These are phyloP conservation scores for Trichoderma asperelloides DNA, from an alignment of 495 filamentous ascomycete genomes.

Conservation along the genomic window DNA sequence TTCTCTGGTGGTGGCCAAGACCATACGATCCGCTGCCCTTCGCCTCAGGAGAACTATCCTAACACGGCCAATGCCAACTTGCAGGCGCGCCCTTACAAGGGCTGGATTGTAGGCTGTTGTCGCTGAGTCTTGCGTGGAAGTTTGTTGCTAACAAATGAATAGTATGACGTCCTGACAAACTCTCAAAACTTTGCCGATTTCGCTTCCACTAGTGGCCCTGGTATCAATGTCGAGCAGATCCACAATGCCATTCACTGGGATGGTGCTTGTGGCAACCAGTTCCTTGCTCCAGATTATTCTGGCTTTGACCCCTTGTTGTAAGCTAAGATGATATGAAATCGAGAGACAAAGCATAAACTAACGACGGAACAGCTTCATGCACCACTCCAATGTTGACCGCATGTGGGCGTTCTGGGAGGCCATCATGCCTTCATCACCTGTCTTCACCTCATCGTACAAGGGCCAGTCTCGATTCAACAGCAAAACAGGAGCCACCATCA, in stretches of 20 bases:
- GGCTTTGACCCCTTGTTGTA: conserved; percentile 11
- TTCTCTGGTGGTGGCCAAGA: background rate
- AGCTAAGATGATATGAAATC: background rate
- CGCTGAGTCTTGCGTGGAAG: background rate
- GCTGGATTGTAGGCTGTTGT: background rate
- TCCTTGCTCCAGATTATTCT: background rate
- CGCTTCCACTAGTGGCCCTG: conserved; percentile 1
- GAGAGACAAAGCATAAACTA: background rate
- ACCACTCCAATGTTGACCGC: conserved; percentile 23
- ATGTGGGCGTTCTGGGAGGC: conserved; percentile 21
- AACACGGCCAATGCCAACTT: background rate
- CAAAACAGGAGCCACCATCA: conserved; percentile 11
- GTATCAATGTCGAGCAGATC: conserved; percentile 4
- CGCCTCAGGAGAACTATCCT: background rate
- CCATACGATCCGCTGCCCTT: background rate
- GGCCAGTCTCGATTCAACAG: conserved; percentile 9
- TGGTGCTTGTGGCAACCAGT: conserved; percentile 4
- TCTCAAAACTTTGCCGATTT: background rate
- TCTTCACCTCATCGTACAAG: conserved; percentile 9
- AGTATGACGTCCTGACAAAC: conserved; percentile 4
- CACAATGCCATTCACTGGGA: conserved; percentile 12
- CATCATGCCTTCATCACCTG: conserved; percentile 13
- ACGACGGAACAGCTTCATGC: conserved; percentile 9
- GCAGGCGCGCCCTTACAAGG: background rate
- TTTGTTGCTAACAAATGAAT: background rate